A percentile compares a stretch with the other conserved stretches of the same genome.
phyloP scores from a whole-genome alignment of 2,329 filamentous ascomycete species.

The Periglandula ipomoeae region DNA sequence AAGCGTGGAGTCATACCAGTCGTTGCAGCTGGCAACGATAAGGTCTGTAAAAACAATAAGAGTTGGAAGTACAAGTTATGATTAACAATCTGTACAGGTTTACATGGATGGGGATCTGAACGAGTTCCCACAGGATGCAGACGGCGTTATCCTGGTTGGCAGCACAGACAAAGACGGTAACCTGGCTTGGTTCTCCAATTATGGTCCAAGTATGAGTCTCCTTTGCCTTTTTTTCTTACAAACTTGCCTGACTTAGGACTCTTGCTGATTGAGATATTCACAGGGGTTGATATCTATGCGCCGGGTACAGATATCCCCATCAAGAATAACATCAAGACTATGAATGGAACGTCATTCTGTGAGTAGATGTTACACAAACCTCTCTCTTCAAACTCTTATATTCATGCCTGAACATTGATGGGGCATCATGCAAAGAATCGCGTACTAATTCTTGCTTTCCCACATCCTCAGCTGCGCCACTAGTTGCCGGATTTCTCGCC shows the following conservation, averaged over 20 bases:
- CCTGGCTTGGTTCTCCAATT: not conserved
- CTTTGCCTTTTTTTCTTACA: not conserved
- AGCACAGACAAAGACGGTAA: not conserved
- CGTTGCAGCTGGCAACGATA: not conserved
- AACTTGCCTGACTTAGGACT: too few species aligned
- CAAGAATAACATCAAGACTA: not conserved
- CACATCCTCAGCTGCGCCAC: not conserved
- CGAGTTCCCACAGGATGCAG: not conserved
- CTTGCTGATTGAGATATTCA: too few species aligned
- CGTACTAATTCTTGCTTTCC: too few species aligned
- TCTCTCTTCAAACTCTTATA: too few species aligned
- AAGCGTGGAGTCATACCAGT: not conserved
- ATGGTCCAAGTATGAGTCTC: not conserved
- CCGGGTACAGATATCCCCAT: not conserved
- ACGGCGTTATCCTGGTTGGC: not conserved
- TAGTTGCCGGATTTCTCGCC: not conserved
- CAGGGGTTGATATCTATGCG: not conserved
- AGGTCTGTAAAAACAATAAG: not conserved
- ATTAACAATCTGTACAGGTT: not conserved
- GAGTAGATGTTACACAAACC: too few species aligned
- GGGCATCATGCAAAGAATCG: too few species aligned
- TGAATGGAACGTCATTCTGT: not conserved
- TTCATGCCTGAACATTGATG: too few species aligned
- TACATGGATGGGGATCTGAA: not conserved
- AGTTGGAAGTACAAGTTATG: not conserved